Base-by-base conservation (phyloP, 257 asterid species). In the Solanum tarapatanum region DNA sequence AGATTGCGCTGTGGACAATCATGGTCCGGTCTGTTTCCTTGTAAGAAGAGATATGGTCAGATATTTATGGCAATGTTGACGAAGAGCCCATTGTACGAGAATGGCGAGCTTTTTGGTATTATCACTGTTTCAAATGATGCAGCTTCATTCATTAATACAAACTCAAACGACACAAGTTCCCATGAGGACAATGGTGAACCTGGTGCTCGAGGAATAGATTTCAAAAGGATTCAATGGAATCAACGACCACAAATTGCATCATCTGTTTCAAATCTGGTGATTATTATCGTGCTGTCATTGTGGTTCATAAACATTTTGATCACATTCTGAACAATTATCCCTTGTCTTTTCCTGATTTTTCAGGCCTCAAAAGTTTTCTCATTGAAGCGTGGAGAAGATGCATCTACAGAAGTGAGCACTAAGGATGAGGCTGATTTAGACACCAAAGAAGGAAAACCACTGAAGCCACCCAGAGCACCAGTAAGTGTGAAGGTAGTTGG, bases 11-110 rank as follows among this genome's bases (percentile, higher is more conserved):
- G 19, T 8, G 95, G 93, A 11, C 88, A 84, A 80, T 83, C 93
- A 86, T 96, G 99, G 99, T 91, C 96, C 1, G 98, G 99, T 74
- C 98, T 91, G 88, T 92, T 96, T 79, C 94, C 94, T 58, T 89
- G 91, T 48, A 93, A 87, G 94, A 95, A 91, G 89, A 91, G 89
- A 87, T 90, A 94, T 2, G 96, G 98, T 41, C 90, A 90, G 86
- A 89, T 37, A 69, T 93, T 95, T 90, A 90, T 92, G 91, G 98
- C 96, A 26, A 66, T 94, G 74, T 93, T 95, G 88, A 96, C 98
- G 8, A 92, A 92, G 90, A 94, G 90, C 55, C 98, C 94, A 35
- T 86, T 94, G 86, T 94, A 93, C 68, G 98, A 96, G 90, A 94
- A 94, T 64, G 94, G 92, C 11, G 93, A 93, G 92, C 92, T 92